These are phyloP conservation scores for Cicer chorassanicum DNA, from an alignment of 306 rosid species.

Conservation along the genomic window DNA sequence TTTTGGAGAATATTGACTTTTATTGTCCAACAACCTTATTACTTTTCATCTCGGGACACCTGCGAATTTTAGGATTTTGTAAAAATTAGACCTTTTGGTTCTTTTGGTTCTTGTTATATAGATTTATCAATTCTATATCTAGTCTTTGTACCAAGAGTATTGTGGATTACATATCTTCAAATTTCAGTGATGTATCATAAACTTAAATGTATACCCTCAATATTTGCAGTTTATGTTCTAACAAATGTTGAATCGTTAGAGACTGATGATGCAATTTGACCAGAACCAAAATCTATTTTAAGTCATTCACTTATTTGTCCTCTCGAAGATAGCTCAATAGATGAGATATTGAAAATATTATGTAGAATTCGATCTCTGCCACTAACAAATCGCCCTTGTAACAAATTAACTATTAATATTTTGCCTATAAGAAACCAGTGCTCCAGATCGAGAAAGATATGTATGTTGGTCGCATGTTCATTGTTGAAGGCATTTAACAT, in stretches of 20 bases:
- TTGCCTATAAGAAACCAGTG: no score
- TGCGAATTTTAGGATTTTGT: constrained; percentile 42
- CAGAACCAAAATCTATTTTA: background rate
- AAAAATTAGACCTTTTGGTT: constrained; percentile 30
- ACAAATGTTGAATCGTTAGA: constrained; percentile 8
- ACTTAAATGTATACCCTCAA: constrained; percentile 3
- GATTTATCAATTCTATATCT: constrained; percentile 14
- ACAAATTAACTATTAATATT: no score
- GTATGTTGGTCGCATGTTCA: background rate
- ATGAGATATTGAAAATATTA: background rate
- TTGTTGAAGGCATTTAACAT: background rate
- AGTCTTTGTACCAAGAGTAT: constrained; percentile 24
- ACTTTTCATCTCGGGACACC: background rate
- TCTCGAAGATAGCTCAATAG: background rate
- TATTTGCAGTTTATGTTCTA: background rate
- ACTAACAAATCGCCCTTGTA: background rate
- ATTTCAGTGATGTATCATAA: background rate
- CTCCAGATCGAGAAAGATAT: background rate
- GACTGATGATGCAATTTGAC: background rate
- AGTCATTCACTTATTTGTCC: background rate
- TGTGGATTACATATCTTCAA: constrained; percentile 11
- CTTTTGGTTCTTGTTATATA: background rate
- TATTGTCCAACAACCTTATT: background rate
- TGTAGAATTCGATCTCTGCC: background rate
- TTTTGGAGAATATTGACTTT: constrained; percentile 27